Percentiles rank a stretch among this genome's conserved stretches.
phyloP scores from a whole-genome alignment of 139 green algal species.

The Micromonas commoda region DNA sequence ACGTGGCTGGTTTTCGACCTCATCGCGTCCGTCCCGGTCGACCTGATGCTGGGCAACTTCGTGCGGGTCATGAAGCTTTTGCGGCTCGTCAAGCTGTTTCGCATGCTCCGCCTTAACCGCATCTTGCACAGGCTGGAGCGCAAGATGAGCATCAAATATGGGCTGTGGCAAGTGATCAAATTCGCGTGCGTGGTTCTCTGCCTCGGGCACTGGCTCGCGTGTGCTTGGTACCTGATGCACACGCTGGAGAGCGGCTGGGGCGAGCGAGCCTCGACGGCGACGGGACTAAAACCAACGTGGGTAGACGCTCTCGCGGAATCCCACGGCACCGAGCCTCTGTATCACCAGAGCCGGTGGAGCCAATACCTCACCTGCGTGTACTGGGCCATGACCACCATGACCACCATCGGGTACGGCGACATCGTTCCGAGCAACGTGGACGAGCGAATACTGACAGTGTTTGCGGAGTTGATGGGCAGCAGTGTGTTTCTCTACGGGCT shows the following conservation, averaged over 20 bases:
- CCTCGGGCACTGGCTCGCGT: conserved; percentile 1
- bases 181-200: neutral
- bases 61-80: neutral
- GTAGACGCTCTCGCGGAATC: neutral
- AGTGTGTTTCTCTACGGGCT: neutral
- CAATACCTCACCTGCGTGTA: conserved; percentile 33
- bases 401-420: conserved; percentile 37
- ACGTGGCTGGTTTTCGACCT: neutral
- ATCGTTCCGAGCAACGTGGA: conserved; percentile 13
- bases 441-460: conserved; percentile 20
- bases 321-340: neutral
- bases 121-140: neutral
- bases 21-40: neutral
- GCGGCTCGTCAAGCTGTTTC: conserved; percentile 11
- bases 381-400: conserved; percentile 34
- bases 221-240: neutral
- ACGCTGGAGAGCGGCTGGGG: neutral
- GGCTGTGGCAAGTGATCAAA: neutral
- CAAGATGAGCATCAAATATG: conserved; percentile 8
- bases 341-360: neutral
- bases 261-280: too few species aligned
- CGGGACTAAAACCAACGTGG: too few species aligned
- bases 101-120: neutral
- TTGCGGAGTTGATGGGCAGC: conserved; percentile 14
- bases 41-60: neutral